A percentile compares a stretch with the other conserved stretches of the same genome.
phyloP scores from a whole-genome alignment of 176 grass and related monocot species.

The Bonia amplexicaulis region DNA sequence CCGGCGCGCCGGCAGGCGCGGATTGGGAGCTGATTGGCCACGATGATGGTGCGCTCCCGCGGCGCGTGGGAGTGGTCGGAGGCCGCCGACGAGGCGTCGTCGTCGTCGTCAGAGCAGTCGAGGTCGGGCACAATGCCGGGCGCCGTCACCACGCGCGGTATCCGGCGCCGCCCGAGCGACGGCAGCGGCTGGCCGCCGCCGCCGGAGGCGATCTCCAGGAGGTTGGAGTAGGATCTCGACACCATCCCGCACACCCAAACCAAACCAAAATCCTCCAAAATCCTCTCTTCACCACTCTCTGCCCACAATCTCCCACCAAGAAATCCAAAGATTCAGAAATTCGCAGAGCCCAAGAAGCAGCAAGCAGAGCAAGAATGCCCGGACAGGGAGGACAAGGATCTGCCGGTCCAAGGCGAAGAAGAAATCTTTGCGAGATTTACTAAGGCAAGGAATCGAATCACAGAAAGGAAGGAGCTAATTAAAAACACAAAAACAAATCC shows the following conservation, averaged over 20 bases:
- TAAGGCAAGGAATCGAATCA: constrained; percentile 56
- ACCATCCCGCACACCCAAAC: constrained; percentile 40
- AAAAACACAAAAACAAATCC: constrained; percentile 13
- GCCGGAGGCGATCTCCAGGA: constrained; percentile 75
- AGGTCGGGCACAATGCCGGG: constrained; percentile 86
- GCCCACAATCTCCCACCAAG: neutral
- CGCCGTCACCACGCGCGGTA: constrained; percentile 78
- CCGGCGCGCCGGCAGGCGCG: constrained; percentile 25
- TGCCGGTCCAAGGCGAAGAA: neutral
- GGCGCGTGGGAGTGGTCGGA: constrained; percentile 50
- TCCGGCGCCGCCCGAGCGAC: constrained; percentile 45
- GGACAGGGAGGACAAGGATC: constrained; percentile 36
- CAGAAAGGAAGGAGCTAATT: neutral
- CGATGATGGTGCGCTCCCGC: constrained; percentile 77
- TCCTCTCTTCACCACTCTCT: neutral
- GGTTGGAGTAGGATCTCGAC: constrained; percentile 93
- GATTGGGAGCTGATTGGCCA: constrained; percentile 93
- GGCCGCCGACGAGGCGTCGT: constrained; percentile 33
- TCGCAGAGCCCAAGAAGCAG: neutral
- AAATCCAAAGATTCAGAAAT: neutral
- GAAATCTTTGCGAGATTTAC: constrained; percentile 26
- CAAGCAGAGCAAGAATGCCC: constrained; percentile 20
- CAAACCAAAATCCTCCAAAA: constrained; percentile 5
- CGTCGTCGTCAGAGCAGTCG: constrained; percentile 51
- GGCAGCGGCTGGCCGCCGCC: constrained; percentile 23